Base-by-base conservation (phyloP, 768 basidiomycete genomes). In the Podaxis sp. region DNA sequence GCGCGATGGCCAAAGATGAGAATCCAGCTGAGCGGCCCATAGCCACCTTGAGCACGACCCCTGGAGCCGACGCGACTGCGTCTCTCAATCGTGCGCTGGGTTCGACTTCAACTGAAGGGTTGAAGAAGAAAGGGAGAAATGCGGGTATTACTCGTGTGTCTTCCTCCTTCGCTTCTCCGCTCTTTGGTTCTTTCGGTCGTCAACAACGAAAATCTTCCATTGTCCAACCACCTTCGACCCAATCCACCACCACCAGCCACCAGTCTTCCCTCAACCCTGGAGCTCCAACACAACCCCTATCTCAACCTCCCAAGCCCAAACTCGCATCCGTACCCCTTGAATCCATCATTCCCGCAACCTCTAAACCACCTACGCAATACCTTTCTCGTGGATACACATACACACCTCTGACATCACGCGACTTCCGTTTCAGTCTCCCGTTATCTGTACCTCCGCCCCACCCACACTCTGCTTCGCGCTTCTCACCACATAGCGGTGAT, bases 281-380 rank as follows among this genome's bases (percentile, higher is more conserved):
- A 44, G 11, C 37, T 12, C 56, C 24, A 50, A 8, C 37, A 52
- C 38, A 62, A 49, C 64, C 60, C n/a, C 46, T 61, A 4, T 67
- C 22, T 38, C 66, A 51, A 54, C 59, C 53, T 57, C 38, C 50
- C 50, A 56, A 44, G 62, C 58, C 69, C 3, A 80, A 80, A 64
- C 67, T 74, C 0, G 71, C 74, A 10, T 84, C 82, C 1, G 90
- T 91, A 8, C 88, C 91, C 4, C 77, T 93, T 10, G 91, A 93
- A 69, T 89, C 88, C 11, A 95, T 95, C 65, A 91, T 95, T 48
- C 91, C 93, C 0, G 88, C 83, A 1, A 86, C 77, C 10, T 80
- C 90, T 17, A 92, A 91, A 70, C 93, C 92, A 0, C 92, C 93
- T 0, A 94, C 92, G 0, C 89, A 94, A 38, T 91, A 92, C 67